Evolutionary conservation across 345 rosid species (phyloP).

Genomic region (Nasturtium officinale): DNA sequence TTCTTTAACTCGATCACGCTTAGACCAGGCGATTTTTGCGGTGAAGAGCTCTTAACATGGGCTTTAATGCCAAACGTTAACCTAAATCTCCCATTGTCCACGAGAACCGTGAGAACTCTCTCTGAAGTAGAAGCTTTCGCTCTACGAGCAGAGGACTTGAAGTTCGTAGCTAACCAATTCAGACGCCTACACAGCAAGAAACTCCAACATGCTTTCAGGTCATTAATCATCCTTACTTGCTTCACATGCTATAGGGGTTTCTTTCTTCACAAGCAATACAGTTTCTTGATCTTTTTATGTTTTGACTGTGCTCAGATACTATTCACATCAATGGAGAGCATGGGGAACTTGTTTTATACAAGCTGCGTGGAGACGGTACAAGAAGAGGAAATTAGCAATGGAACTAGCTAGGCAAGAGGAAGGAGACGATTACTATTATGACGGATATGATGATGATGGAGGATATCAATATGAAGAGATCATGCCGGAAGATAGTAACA

Average conservation of each 20-base stretch:
- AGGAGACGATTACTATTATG: conserved; percentile 38
- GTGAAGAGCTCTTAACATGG: conserved; percentile 91
- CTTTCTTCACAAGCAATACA: conserved; percentile 3
- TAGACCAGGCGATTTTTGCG: conserved; percentile 78
- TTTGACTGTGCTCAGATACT: conserved; percentile 55
- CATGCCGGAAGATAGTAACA: conserved; percentile 26
- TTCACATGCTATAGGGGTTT: neutral
- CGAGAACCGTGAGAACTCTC: conserved; percentile 62
- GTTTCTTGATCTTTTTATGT: conserved; percentile 10
- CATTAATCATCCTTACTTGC: neutral
- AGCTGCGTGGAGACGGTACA: conserved; percentile 71
- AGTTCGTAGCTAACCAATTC: conserved; percentile 77
- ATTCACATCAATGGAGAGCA: conserved; percentile 90
- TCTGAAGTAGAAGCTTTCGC: conserved; percentile 83
- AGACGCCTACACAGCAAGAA: conserved; percentile 84
- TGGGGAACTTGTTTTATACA: conserved; percentile 85
- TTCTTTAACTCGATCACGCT: conserved; percentile 80
- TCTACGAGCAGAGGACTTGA: conserved; percentile 72
- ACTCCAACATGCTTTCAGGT: conserved; percentile 86
- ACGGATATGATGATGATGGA: conserved; percentile 20
- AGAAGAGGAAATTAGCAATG: conserved; percentile 62
- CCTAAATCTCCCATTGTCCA: conserved; percentile 67
- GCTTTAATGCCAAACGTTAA: conserved; percentile 58
- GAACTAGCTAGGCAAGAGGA: conserved; percentile 69
- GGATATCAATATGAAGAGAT: conserved; percentile 17